A percentile compares a stretch with the other conserved stretches of the same genome.
Evolutionary conservation across 805 yeast species (phyloP).

Genomic region (Yarrowia porcina): DNA sequence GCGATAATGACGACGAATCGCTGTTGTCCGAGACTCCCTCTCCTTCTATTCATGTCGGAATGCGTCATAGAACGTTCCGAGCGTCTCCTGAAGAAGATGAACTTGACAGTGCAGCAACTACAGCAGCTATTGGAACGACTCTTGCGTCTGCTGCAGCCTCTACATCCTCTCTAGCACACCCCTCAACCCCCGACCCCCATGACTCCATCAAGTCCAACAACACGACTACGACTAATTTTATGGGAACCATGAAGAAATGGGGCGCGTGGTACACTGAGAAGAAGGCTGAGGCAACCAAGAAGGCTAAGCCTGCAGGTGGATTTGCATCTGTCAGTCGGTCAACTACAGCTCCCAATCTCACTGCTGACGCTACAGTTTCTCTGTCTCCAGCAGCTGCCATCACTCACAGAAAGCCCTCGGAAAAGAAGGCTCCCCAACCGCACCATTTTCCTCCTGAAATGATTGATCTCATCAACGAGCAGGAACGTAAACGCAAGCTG

Average conservation of each 20-base stretch:
- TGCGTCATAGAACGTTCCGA: slow-evolving; percentile 23
- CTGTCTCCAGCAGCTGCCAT: not conserved
- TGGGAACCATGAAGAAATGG: slow-evolving; percentile 33
- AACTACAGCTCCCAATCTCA: not conserved
- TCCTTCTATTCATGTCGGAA: slow-evolving; percentile 24
- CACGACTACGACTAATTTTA: not conserved
- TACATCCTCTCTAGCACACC: not conserved
- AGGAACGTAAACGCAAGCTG: slow-evolving; percentile 7
- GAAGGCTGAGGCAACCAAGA: slow-evolving; percentile 2
- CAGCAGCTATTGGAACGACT: not conserved
- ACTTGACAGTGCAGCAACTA: not conserved
- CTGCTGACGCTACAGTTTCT: not conserved
- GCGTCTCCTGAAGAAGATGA: slow-evolving; percentile 10
- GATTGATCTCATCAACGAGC: slow-evolving; percentile 29
- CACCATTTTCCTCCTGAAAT: slow-evolving; percentile 36
- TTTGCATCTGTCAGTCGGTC: not conserved
- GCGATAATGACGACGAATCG: not conserved
- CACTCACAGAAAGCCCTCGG: slow-evolving; percentile 2
- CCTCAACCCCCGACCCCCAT: not conserved
- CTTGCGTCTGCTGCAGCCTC: slow-evolving; percentile 20
- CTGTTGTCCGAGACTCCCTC: not conserved
- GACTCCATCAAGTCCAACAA: slow-evolving; percentile 1
- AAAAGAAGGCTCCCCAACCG: slow-evolving; percentile 32
- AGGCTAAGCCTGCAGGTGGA: not conserved
- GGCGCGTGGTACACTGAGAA: slow-evolving; percentile 33